phyloP scores from a whole-genome alignment of 2,329 filamentous ascomycete genomes.

The Alternaria atra region DNA sequence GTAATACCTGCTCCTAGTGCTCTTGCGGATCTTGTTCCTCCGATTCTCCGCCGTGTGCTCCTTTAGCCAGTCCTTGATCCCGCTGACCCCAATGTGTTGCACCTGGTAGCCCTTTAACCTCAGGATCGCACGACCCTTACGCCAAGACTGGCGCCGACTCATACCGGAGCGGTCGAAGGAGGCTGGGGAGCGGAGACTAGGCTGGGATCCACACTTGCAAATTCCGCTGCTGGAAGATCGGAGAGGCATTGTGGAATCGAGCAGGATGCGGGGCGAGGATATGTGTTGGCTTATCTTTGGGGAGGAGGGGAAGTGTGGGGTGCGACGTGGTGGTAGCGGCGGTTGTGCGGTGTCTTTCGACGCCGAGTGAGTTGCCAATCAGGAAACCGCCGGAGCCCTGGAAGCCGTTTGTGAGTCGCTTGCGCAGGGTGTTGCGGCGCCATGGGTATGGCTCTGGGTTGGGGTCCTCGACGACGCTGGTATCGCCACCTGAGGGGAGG shows the following conservation, averaged over 20 bases:
- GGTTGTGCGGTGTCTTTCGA: not conserved
- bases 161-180: not conserved
- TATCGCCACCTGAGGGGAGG: not conserved
- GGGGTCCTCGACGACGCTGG: not conserved
- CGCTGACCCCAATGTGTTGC: slow-evolving; percentile 59
- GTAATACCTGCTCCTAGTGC: slow-evolving; percentile 59
- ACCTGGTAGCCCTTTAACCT: not conserved
- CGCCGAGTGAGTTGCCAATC: not conserved
- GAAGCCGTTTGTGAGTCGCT: not conserved
- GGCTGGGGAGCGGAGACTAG: not conserved
- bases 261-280: not conserved
- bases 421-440: not conserved
- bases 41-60: slow-evolving; percentile 60
- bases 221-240: not conserved
- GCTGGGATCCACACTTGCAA: not conserved
- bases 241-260: not conserved
- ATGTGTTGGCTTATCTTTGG: not conserved
- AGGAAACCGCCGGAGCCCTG: not conserved
- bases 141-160: not conserved
- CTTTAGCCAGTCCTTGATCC: slow-evolving; percentile 58
- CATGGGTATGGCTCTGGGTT: not conserved
- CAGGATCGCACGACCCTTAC: not conserved
- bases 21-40: slow-evolving; percentile 62
- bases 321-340: not conserved
- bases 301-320: not conserved